These are phyloP conservation scores for Dactylella cylindrospora DNA, from an alignment of 2,329 filamentous ascomycete genomes.

Conservation along the genomic window DNA sequence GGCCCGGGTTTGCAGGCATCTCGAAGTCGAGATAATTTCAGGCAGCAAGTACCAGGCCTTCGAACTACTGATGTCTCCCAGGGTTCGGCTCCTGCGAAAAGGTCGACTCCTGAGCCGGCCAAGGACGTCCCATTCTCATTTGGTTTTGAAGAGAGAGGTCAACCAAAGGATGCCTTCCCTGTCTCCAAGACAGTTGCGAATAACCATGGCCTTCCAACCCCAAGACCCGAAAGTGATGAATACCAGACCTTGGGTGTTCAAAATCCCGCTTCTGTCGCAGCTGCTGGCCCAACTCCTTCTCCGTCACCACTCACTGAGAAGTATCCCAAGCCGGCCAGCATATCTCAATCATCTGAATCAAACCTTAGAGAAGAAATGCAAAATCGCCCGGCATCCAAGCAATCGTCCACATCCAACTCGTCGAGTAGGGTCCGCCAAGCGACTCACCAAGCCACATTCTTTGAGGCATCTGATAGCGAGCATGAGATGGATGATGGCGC, in stretches of 20 bases:
- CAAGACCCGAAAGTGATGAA: constrained; percentile 35
- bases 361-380: constrained; percentile 1
- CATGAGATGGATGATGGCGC: constrained; percentile 37
- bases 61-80: constrained; percentile 12
- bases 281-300: constrained; percentile 22
- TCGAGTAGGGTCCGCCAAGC: neutral
- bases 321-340: constrained; percentile 8
- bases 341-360: constrained; percentile 18
- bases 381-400: constrained; percentile 1
- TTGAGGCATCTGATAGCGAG: constrained; percentile 34
- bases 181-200: constrained; percentile 6
- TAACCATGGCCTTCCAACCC: constrained; percentile 30
- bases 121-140: constrained; percentile 31
- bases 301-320: constrained; percentile 30
- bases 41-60: constrained; percentile 16
- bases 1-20: neutral
- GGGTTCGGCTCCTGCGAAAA: neutral
- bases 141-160: constrained; percentile 17
- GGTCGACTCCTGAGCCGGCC: neutral
- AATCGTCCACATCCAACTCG: constrained; percentile 17
- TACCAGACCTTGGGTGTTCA: constrained; percentile 15
- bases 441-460: constrained; percentile 33
- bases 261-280: neutral
- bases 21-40: neutral
- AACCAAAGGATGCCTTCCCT: constrained; percentile 7